These are phyloP conservation scores for Boletus reticulatus DNA, from an alignment of 768 basidiomycete genomes.

Conservation along the genomic window DNA sequence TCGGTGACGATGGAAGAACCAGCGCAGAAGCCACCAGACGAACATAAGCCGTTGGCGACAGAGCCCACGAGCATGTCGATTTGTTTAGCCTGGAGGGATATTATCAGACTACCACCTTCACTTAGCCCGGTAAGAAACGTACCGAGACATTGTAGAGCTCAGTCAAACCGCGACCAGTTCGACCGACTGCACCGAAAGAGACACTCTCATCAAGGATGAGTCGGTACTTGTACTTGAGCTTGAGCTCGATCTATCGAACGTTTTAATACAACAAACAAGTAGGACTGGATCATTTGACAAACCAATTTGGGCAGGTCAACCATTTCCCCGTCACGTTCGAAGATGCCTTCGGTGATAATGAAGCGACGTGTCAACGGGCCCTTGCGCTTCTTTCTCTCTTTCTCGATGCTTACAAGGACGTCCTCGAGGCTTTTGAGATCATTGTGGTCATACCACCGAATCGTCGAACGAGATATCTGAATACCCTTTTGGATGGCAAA, in stretches of 20 bases:
- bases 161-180: constrained; percentile 92
- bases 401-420: constrained; percentile 77
- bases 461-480: constrained; percentile 86
- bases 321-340: constrained; percentile 92
- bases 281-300: constrained; percentile 25
- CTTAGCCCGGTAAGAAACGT: constrained; percentile 27
- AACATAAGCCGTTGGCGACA: constrained; percentile 76
- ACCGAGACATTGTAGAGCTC: constrained; percentile 94
- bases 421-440: constrained; percentile 90
- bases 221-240: constrained; percentile 93
- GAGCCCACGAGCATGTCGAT: constrained; percentile 97
- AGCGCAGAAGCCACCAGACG: constrained; percentile 93
- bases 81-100: constrained; percentile 63
- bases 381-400: constrained; percentile 83
- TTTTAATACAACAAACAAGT: not conserved
- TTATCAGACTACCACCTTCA: not conserved
- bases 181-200: constrained; percentile 90
- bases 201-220: constrained; percentile 91
- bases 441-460: constrained; percentile 97
- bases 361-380: constrained; percentile 85
- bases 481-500: constrained; percentile 96
- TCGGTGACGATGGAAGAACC: constrained; percentile 79
- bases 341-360: constrained; percentile 96
- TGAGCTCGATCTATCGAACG: constrained; percentile 78
- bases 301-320: constrained; percentile 90